Evolutionary conservation across 2,329 filamentous ascomycete genomes (phyloP).

Genomic region (Calonectria henricotiae): DNA sequence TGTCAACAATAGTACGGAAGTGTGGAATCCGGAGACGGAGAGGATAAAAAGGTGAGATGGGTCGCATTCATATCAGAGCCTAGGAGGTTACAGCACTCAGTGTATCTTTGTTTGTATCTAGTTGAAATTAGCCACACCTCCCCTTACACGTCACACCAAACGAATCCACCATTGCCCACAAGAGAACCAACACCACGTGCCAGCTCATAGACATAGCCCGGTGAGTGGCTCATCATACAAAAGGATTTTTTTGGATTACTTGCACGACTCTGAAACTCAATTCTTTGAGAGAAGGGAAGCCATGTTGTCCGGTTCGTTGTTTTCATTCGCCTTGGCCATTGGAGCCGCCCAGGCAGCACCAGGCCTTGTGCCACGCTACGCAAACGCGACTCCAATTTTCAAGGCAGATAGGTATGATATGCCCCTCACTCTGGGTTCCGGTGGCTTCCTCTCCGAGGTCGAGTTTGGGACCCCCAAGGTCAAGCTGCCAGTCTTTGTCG

Average conservation of each 20-base stretch:
- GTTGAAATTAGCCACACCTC: slow-evolving; percentile 5
- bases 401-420: slow-evolving; percentile 28
- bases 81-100: not conserved
- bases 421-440: slow-evolving; percentile 17
- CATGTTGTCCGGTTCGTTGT: slow-evolving; percentile 18
- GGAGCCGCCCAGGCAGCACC: slow-evolving; percentile 26
- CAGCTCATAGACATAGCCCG: not conserved
- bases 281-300: not conserved
- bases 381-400: not conserved
- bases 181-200: not conserved
- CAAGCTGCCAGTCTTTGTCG: slow-evolving; percentile 29
- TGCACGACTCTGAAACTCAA: not conserved
- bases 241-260: not conserved
- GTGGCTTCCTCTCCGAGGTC: slow-evolving; percentile 32
- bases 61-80: not conserved
- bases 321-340: slow-evolving; percentile 28
- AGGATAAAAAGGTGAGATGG: slow-evolving; percentile 20
- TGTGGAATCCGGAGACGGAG: slow-evolving; percentile 31
- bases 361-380: slow-evolving; percentile 26
- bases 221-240: not conserved
- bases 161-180: not conserved
- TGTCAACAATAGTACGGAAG: not conserved
- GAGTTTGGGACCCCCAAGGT: slow-evolving; percentile 26
- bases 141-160: slow-evolving; percentile 14
- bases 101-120: slow-evolving; percentile 5